These are phyloP conservation scores for Warburgia ugandensis DNA, from an alignment of 164 flowering plant species.

Conservation along the genomic window DNA sequence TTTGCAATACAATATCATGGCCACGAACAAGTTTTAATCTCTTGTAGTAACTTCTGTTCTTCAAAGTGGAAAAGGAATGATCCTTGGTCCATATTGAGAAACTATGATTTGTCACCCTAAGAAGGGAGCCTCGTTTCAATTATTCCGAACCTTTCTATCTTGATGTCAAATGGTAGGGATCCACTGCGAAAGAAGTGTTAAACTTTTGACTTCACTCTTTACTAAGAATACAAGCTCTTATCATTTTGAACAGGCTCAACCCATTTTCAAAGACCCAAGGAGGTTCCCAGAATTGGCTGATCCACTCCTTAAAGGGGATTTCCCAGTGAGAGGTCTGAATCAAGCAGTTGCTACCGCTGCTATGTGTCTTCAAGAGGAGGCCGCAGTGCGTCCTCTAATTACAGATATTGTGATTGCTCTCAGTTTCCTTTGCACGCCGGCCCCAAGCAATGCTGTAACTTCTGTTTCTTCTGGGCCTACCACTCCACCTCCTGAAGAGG, in stretches of 20 bases:
- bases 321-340: constrained; percentile 42
- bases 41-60: no score
- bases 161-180: no score
- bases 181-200: no score
- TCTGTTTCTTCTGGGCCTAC: constrained; percentile 5
- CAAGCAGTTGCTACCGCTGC: constrained; percentile 66
- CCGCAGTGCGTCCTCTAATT: constrained; percentile 44
- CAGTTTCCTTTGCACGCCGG: constrained; percentile 30
- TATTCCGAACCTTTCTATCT: no score
- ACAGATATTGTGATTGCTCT: constrained; percentile 50
- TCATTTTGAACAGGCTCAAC: constrained; percentile 43
- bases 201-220: no score
- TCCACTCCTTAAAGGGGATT: constrained; percentile 38
- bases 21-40: no score
- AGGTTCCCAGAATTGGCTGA: constrained; percentile 51
- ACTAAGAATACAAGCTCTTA: no score
- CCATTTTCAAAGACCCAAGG: constrained; percentile 40
- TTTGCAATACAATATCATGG: no score
- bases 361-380: constrained; percentile 64
- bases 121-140: no score
- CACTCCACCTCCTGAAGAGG: constrained; percentile 13
- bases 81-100: no score
- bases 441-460: constrained; percentile 2
- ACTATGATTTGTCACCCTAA: no score
- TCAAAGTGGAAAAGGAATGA: no score